Conservation (phyloP, 345 rosid species). For the Arabis alpina region DNA sequence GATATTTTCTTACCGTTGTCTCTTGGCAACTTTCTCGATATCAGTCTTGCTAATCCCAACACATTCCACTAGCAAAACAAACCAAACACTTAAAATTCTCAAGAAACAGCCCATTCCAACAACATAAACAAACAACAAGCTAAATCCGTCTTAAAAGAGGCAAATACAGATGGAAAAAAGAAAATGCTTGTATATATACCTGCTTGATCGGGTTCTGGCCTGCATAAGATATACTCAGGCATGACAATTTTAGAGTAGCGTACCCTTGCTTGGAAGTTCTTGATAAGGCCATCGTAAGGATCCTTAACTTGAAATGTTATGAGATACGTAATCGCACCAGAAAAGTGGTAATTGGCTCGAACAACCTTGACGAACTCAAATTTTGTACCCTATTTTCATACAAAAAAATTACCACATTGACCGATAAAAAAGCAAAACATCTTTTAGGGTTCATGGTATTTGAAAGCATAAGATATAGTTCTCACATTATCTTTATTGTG, state of each 20-base stretch:
- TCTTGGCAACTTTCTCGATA: neutral
- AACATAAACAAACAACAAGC: neutral
- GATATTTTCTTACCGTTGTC: neutral
- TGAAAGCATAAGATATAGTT: too few species aligned
- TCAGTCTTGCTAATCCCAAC: neutral
- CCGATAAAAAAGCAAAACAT: too few species aligned
- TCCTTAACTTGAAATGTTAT: slow-evolving; percentile 25
- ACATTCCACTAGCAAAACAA: neutral
- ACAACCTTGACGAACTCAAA: slow-evolving; percentile 23
- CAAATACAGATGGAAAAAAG: too few species aligned
- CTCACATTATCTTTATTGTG: neutral
- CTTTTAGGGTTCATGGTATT: too few species aligned
- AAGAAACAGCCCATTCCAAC: neutral
- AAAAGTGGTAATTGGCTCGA: neutral
- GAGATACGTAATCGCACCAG: slow-evolving; percentile 13
- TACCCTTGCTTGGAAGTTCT: slow-evolving; percentile 19
- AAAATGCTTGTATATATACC: neutral
- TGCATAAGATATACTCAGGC: slow-evolving; percentile 7
- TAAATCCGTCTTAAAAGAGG: neutral
- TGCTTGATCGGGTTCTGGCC: slow-evolving; percentile 2
- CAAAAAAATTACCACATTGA: too few species aligned
- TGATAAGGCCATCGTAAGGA: slow-evolving; percentile 13
- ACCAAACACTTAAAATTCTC: neutral
- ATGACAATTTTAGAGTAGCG: neutral
- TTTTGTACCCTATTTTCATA: neutral